Percentiles rank a stretch among this genome's conserved stretches.
These are phyloP conservation scores for Helianthus tuberosus DNA, from an alignment of 129 eudicot genomes.

Conservation along the genomic window DNA sequence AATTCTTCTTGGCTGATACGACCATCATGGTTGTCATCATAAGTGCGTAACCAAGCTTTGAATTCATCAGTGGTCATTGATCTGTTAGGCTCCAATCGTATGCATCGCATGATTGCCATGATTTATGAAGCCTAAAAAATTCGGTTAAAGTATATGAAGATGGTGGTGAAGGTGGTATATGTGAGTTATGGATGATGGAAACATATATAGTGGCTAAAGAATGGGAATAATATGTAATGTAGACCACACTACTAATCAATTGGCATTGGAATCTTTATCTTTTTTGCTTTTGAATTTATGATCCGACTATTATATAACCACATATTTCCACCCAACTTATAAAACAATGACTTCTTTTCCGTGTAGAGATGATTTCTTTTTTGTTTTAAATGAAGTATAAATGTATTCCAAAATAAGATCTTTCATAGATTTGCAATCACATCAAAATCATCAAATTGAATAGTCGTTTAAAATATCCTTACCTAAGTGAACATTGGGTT, in stretches of 20 bases:
- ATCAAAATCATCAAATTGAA: neutral
- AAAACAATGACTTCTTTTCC: neutral
- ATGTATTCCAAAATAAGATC: neutral
- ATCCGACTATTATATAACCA: neutral
- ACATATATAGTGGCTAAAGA: slow-evolving; percentile 28
- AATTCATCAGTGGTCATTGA: slow-evolving; percentile 60
- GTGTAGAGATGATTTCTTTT: neutral
- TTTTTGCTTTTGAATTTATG: slow-evolving; percentile 20
- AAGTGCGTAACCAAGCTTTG: slow-evolving; percentile 55
- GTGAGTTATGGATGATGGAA: slow-evolving; percentile 13
- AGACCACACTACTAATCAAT: slow-evolving; percentile 10
- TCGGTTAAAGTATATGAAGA: neutral
- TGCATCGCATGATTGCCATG: slow-evolving; percentile 55
- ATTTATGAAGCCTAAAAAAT: neutral
- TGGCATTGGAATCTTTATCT: slow-evolving; percentile 27
- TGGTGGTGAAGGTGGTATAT: slow-evolving; percentile 12
- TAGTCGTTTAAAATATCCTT: neutral
- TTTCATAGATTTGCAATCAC: neutral
- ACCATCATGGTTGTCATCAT: slow-evolving; percentile 58
- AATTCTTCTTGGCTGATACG: slow-evolving; percentile 55
- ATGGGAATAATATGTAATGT: slow-evolving; percentile 23
- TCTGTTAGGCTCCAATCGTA: slow-evolving; percentile 42
- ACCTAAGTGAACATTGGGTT: no score
- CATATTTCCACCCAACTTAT: neutral
- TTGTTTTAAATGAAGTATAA: neutral